phyloP scores from a whole-genome alignment of 306 rosid species.

The Cercis canadensis region DNA sequence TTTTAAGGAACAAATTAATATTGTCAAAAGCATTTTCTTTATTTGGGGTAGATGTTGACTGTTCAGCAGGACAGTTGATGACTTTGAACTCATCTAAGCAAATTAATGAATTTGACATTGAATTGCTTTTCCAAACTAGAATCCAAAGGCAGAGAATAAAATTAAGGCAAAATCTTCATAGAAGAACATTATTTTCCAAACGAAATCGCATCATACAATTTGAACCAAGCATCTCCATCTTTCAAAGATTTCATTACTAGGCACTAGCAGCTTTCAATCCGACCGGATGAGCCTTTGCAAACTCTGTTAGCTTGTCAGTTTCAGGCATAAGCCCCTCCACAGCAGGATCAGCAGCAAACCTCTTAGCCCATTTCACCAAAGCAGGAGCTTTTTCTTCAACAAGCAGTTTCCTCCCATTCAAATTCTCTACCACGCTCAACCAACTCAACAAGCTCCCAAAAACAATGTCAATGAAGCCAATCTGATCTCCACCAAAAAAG shows the following conservation, averaged over 20 bases:
- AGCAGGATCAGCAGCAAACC: constrained; percentile 48
- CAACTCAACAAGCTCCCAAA: constrained; percentile 55
- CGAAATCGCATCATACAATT: not conserved
- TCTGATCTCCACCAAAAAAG: constrained; percentile 61
- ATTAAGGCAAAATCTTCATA: not conserved
- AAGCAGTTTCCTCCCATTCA: constrained; percentile 41
- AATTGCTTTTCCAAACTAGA: not conserved
- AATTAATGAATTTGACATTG: not conserved
- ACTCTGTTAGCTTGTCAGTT: constrained; percentile 48
- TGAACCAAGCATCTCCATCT: not conserved
- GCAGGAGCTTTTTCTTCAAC: constrained; percentile 43
- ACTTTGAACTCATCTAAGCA: too few species aligned
- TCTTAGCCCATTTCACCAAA: constrained; percentile 55
- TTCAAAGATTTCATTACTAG: not conserved
- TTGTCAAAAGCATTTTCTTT: too few species aligned
- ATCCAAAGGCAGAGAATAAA: not conserved
- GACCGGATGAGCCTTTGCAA: constrained; percentile 32
- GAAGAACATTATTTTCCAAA: not conserved
- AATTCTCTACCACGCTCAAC: constrained; percentile 41
- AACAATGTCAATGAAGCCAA: constrained; percentile 60
- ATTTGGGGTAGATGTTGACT: too few species aligned
- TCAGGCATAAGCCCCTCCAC: constrained; percentile 58
- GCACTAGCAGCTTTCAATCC: constrained; percentile 20
- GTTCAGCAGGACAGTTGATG: too few species aligned
- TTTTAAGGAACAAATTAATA: too few species aligned